Evolutionary conservation across 139 green algal species (phyloP), one percentile per base, ranked within the genome.

Genomic region (Chlamydomonas schloesseri): DNA sequence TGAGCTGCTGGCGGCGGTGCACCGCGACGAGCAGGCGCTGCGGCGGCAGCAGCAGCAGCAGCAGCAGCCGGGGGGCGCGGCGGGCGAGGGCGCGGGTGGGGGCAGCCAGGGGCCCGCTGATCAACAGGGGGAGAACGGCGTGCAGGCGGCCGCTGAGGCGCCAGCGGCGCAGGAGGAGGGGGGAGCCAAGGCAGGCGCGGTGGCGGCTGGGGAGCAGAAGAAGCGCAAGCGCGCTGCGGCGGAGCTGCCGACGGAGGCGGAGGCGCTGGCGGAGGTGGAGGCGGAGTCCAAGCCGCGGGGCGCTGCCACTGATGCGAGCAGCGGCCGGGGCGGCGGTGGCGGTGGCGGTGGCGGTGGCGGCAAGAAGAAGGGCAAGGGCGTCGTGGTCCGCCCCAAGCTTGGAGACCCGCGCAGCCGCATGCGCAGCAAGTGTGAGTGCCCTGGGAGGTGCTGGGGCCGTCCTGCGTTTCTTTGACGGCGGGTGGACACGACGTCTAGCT

Each of bases 401-500:
- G 29, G 37, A 9, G 36, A 83, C 28, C 34, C 62, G 1, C 37
- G 62, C 28, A 83, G 62, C 77, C 77, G 77, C 60, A 9, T 83
- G 5, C 62, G 37, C 24, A 64, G 77, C 62, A 83, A 83, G 36
- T 33, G 77, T 83, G 15, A 73, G 77, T 29, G 2, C 36, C 13
- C 1, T 10, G 67, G 1, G 24, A 8, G 62, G 11, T 3, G 62
- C 10, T 26, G 23, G 57, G 57, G 57, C 17, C 3, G 3, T 31
- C 18, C 26, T 34, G 62, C 62, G 17, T 69, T n/a, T n/a, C n/a
- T n/a, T n/a, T n/a, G n/a, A n/a, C n/a, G n/a, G 23, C 23, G 21
- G 6, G 60, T 11, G 60, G 60, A n/a, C 21, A n/a, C 28, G 60
- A n/a, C 60, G 53, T 58, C 13, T 15, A 15, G 13, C 13, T 20